A percentile compares a stretch with the other conserved stretches of the same genome.
phyloP scores from a whole-genome alignment of 495 filamentous ascomycete genomes.

The Hypoxylon rickii region DNA sequence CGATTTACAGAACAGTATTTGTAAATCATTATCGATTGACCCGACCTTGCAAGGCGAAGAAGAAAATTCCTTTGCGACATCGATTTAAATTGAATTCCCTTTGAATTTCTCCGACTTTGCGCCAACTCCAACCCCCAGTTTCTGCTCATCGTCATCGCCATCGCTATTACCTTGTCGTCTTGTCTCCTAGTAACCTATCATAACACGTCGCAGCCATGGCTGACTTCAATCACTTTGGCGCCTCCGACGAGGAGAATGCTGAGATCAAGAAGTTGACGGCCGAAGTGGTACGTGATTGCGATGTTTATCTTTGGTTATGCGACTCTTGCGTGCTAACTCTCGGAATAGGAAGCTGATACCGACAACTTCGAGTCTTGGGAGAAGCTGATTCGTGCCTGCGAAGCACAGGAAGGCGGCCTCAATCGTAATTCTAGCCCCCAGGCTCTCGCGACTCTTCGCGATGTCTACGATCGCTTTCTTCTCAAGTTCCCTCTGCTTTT shows the following conservation, averaged over 20 bases:
- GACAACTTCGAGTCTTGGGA: slow-evolving; percentile 97
- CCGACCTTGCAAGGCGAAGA: not conserved
- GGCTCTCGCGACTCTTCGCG: slow-evolving; percentile 81
- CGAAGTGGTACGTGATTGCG: slow-evolving; percentile 68
- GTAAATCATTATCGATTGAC: not conserved
- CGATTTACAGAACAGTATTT: too few relatives aligned
- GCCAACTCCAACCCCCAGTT: not conserved
- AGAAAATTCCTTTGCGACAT: slow-evolving; percentile 8
- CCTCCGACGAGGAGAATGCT: slow-evolving; percentile 81
- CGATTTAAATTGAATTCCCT: not conserved
- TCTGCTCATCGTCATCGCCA: slow-evolving; percentile 10
- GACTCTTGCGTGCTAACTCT: slow-evolving; percentile 3
- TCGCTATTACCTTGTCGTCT: slow-evolving; percentile 8
- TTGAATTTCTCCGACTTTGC: slow-evolving; percentile 20
- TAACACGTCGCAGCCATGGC: slow-evolving; percentile 39
- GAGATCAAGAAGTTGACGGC: slow-evolving; percentile 78
- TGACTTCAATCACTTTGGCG: slow-evolving; percentile 64
- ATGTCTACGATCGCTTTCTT: slow-evolving; percentile 89
- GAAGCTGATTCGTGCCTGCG: slow-evolving; percentile 80
- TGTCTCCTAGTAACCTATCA: not conserved
- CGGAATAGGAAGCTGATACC: slow-evolving; percentile 66
- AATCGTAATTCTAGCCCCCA: slow-evolving; percentile 96
- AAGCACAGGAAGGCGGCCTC: slow-evolving; percentile 87
- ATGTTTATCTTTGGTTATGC: too few relatives aligned
- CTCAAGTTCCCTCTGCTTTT: slow-evolving; percentile 95